Percentiles rank a stretch among this genome's conserved stretches.
Evolutionary conservation across 2,329 filamentous ascomycete species (phyloP).

Genomic region (Fusarium cyanostomum): DNA sequence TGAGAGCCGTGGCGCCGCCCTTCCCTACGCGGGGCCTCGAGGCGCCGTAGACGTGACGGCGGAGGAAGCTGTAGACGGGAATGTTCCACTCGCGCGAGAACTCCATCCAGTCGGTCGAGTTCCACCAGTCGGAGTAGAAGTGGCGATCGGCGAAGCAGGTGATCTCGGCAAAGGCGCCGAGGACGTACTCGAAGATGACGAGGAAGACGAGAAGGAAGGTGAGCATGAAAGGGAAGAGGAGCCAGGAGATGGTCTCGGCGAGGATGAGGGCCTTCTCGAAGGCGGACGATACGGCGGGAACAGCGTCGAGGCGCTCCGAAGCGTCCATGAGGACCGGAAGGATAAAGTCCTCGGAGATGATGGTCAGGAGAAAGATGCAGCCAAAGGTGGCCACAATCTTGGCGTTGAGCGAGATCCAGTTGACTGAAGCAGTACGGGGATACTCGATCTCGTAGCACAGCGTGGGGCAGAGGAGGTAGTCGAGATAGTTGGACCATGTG

Average conservation of each 20-base stretch:
- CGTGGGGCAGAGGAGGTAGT: conserved; percentile 92
- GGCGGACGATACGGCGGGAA: conserved; percentile 50
- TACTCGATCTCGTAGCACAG: conserved; percentile 98
- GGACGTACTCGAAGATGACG: conserved; percentile 96
- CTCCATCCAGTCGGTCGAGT: conserved; percentile 89
- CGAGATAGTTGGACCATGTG: conserved; percentile 80
- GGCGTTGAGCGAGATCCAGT: conserved; percentile 82
- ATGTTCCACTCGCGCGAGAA: conserved; percentile 98
- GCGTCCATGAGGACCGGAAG: conserved; percentile 86
- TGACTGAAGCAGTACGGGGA: conserved; percentile 77
- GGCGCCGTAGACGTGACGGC: conserved; percentile 91
- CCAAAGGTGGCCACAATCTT: conserved; percentile 93
- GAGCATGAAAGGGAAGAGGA: conserved; percentile 97
- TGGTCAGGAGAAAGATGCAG: conserved; percentile 92
- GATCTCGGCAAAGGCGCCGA: conserved; percentile 94
- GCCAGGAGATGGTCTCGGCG: conserved; percentile 86
- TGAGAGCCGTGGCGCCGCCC: conserved; percentile 83
- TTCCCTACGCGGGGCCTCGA: conserved; percentile 80
- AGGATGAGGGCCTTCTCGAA: conserved; percentile 81
- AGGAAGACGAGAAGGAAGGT: conserved; percentile 95
- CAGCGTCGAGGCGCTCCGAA: conserved; percentile 58
- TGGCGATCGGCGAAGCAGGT: conserved; percentile 92
- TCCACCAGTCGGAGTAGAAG: conserved; percentile 87
- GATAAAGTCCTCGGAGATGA: conserved; percentile 95
- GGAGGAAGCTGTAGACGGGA: conserved; percentile 95